Percentiles rank a stretch among this genome's conserved stretches.
These are phyloP conservation scores for Fusarium nematophilum DNA, from an alignment of 2,329 filamentous ascomycete species.

Conservation along the genomic window DNA sequence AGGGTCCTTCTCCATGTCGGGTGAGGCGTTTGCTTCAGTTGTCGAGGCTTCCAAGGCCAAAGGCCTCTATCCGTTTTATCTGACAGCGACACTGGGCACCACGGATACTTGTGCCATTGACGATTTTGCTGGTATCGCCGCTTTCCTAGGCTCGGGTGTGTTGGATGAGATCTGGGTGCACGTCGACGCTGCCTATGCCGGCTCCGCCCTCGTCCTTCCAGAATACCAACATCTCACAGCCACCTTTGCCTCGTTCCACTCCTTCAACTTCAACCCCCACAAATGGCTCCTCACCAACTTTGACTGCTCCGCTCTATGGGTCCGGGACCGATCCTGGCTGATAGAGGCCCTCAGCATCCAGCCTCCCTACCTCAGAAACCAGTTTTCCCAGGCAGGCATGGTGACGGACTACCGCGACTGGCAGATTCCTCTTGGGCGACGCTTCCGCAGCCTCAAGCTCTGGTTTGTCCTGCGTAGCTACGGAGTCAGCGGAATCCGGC, in stretches of 20 bases:
- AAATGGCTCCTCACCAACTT: slow-evolving; percentile 98
- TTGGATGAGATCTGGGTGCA: slow-evolving; percentile 83
- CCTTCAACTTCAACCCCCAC: slow-evolving; percentile 96
- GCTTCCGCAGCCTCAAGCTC: slow-evolving; percentile 90
- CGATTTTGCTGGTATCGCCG: slow-evolving; percentile 77
- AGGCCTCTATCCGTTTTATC: slow-evolving; percentile 85
- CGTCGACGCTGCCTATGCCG: slow-evolving; percentile 93
- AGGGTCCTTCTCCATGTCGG: slow-evolving; percentile 77
- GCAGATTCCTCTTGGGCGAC: slow-evolving; percentile 91
- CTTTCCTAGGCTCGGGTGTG: slow-evolving; percentile 50
- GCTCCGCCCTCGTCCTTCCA: slow-evolving; percentile 82
- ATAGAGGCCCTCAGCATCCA: slow-evolving; percentile 82
- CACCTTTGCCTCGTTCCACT: slow-evolving; percentile 77
- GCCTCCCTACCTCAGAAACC: slow-evolving; percentile 84
- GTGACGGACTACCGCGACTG: slow-evolving; percentile 97
- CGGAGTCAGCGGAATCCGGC: slow-evolving; percentile 79
- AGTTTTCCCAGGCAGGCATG: slow-evolving; percentile 81
- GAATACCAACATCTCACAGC: slow-evolving; percentile 78
- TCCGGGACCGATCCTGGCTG: slow-evolving; percentile 80
- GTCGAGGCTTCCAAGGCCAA: slow-evolving; percentile 74
- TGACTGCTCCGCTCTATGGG: slow-evolving; percentile 83
- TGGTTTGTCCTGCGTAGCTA: slow-evolving; percentile 94
- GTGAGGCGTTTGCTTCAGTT: slow-evolving; percentile 67
- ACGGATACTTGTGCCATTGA: slow-evolving; percentile 91
- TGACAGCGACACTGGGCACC: slow-evolving; percentile 86